phyloP scores from a whole-genome alignment of 371 early-diverging fungal genomes.

The Basidiobolus meristosporus region DNA sequence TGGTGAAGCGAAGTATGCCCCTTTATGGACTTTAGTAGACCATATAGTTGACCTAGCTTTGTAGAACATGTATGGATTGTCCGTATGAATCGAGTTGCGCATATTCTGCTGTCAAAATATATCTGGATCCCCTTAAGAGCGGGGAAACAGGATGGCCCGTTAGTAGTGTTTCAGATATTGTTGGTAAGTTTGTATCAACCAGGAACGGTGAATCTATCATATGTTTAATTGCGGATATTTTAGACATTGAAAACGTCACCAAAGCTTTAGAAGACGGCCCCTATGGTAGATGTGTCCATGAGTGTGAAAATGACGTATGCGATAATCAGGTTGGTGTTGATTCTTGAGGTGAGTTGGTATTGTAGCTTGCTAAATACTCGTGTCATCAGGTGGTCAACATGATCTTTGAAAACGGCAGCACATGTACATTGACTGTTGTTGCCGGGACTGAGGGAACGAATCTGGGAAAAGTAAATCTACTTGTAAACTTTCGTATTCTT shows the following conservation, averaged over 20 bases:
- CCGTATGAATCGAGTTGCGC: constrained; percentile 16
- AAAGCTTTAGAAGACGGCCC: constrained; percentile 18
- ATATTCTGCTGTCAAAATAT: constrained; percentile 27
- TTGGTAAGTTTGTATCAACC: constrained; percentile 2
- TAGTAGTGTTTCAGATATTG: constrained; percentile 10
- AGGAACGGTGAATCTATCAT: background rate
- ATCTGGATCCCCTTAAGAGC: constrained; percentile 11
- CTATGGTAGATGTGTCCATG: constrained; percentile 38
- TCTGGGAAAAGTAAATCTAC: constrained; percentile 1
- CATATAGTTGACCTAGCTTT: too few relatives aligned
- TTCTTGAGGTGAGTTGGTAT: constrained; percentile 3
- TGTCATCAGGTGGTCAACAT: constrained; percentile 3
- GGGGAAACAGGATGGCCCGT: constrained; percentile 20
- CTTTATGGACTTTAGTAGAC: too few relatives aligned
- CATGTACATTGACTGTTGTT: constrained; percentile 3
- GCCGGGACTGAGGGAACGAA: constrained; percentile 2
- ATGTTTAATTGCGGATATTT: too few relatives aligned
- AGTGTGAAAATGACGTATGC: constrained; percentile 33
- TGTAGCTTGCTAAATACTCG: background rate
- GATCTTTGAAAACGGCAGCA: constrained; percentile 3
- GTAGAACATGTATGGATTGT: constrained; percentile 20
- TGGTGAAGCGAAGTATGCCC: constrained; percentile 12
- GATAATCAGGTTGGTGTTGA: constrained; percentile 41
- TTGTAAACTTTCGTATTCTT: background rate
- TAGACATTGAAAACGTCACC: constrained; percentile 18